phyloP scores from a whole-genome alignment of 1,139 yeast genomes.

The Geotrichum carabidarum region DNA sequence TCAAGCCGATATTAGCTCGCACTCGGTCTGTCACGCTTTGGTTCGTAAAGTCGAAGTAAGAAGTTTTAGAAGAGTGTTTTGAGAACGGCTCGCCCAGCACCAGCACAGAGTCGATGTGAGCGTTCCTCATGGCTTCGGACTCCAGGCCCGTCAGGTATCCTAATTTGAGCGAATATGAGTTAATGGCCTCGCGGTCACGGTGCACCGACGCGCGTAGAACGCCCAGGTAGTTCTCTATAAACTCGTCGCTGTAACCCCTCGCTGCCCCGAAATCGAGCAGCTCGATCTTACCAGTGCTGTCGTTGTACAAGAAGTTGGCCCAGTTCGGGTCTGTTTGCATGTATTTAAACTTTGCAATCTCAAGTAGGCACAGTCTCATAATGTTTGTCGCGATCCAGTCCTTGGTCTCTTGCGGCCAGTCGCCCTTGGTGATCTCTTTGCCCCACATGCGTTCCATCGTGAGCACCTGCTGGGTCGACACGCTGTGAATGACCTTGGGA shows the following conservation, averaged over 20 bases:
- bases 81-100: constrained; percentile 91
- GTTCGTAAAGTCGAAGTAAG: constrained; percentile 61
- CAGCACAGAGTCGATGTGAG: constrained; percentile 86
- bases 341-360: constrained; percentile 75
- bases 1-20: constrained; percentile 73
- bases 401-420: constrained; percentile 57
- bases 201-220: constrained; percentile 73
- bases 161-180: constrained; percentile 59
- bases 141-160: constrained; percentile 93
- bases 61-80: constrained; percentile 41
- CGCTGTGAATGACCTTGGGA: constrained; percentile 72
- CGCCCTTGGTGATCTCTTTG: constrained; percentile 70
- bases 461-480: constrained; percentile 76
- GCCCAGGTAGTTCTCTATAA: constrained; percentile 63
- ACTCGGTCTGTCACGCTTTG: constrained; percentile 95
- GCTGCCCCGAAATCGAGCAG: constrained; percentile 94
- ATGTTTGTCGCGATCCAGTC: constrained; percentile 80
- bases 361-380: constrained; percentile 80
- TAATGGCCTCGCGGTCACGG: constrained; percentile 62
- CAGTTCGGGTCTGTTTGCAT: constrained; percentile 99
- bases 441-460: constrained; percentile 92
- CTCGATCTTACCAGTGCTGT: constrained; percentile 61
- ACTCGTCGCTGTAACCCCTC: constrained; percentile 64
- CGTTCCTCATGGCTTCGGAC: constrained; percentile 77
- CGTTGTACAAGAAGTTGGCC: constrained; percentile 92